Base-by-base conservation (phyloP, 768 basidiomycete species). In the Sutorius australiensis region DNA sequence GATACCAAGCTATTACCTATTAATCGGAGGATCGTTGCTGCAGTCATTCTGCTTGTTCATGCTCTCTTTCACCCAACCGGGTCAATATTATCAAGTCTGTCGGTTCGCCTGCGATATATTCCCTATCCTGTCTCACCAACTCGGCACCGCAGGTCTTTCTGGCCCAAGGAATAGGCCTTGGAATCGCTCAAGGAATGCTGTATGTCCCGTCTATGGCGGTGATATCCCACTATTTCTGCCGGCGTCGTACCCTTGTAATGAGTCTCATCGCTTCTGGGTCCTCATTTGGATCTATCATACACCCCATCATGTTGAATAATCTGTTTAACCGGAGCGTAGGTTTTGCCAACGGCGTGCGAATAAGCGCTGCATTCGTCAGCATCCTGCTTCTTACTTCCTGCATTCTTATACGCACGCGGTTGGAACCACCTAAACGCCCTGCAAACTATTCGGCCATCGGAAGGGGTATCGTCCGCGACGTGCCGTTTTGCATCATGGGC, bases 291-390 rank as follows among this genome's bases (percentile, higher is more conserved):
- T 14, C 64, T 1, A 42, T 61, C 34, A 56, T 59, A 28, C 70
- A 56, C 47, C 69, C 47, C 48, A 64, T 50, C 39, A 71, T 56
- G 72, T 71, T 70, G 61, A 71, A 72, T 55, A 61, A 59, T 28
- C 36, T 61, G 27, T 59, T 47, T 39, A 58, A 57, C 43, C 42
- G 56, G 13, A 39, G 47, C 4, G 30, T 60, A n/a, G 61, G 53
- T 71, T 83, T 80, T 34, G 66, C 72, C n/a, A 71, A 73, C 31
- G 77, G 78, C 27, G 78, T 78, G n/a, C 75, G 75, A 16, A 74
- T 72, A 21, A 80, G 77, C 45, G 79, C 78, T 13, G 77, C 67
- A 6, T 56, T 81, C 27, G 64, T 72, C 34, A 69, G 68, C 8
- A 66, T 65, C 5, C 50, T 77, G 7, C 67, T 80, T 19, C 21